These are phyloP conservation scores for Schizophyllum amplum DNA, from an alignment of 1,284 basidiomycete genomes.

Conservation along the genomic window DNA sequence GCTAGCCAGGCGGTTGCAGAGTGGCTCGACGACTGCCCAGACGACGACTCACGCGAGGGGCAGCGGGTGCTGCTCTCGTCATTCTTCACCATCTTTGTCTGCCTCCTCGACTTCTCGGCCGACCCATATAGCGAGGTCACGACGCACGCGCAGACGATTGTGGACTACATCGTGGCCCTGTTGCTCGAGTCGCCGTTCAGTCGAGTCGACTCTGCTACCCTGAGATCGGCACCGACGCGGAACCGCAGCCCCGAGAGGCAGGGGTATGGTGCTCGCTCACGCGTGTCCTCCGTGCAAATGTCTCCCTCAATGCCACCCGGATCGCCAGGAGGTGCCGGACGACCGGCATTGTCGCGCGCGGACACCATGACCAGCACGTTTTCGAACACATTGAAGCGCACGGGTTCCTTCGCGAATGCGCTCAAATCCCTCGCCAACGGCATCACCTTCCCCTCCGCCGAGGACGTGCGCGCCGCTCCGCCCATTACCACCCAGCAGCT, in stretches of 20 bases:
- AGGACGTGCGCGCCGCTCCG: conserved; percentile 46
- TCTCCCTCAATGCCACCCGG: conserved; percentile 21
- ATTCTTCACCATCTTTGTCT: conserved; percentile 89
- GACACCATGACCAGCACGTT: conserved; percentile 62
- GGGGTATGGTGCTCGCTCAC: conserved; percentile 30
- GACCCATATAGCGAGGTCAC: conserved; percentile 94
- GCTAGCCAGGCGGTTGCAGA: conserved; percentile 55
- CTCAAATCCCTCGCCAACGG: conserved; percentile 71
- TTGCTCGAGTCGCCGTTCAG: conserved; percentile 85
- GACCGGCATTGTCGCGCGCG: conserved; percentile 43
- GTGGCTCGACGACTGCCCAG: conserved; percentile 64
- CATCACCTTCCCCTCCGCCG: conserved; percentile 55
- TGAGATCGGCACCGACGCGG: conserved; percentile 35
- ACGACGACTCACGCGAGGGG: conserved; percentile 69
- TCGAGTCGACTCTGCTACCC: conserved; percentile 56
- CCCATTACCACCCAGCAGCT: conserved; percentile 19
- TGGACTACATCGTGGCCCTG: conserved; percentile 89
- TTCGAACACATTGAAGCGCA: conserved; percentile 65
- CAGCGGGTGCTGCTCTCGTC: conserved; percentile 81
- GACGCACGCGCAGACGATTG: conserved; percentile 81
- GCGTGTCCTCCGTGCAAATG: conserved; percentile 47
- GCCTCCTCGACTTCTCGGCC: conserved; percentile 84
- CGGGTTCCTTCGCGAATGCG: conserved; percentile 78
- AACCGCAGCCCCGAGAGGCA: conserved; percentile 8
- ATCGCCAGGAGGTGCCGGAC: conserved; percentile 16